These are phyloP conservation scores for Claviceps sp. DNA, from an alignment of 2,329 filamentous ascomycete species.

Conservation along the genomic window DNA sequence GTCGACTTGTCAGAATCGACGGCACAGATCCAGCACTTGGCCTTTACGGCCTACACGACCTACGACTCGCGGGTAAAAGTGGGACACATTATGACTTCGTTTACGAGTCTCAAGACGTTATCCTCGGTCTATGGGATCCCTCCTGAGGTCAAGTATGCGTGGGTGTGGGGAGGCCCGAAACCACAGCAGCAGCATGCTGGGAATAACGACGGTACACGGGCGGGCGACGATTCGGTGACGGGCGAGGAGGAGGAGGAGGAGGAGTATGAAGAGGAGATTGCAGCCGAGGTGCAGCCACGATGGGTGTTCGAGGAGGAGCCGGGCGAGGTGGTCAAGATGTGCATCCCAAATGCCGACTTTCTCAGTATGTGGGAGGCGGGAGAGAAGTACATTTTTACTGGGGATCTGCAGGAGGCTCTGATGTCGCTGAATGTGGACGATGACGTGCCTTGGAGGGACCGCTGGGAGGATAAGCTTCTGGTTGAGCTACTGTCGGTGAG, in stretches of 20 bases:
- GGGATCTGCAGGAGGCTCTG: conserved; percentile 7
- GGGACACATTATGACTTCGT: conserved; percentile 3
- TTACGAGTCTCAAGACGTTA: conserved; percentile 11
- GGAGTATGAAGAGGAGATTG: conserved; percentile 1
- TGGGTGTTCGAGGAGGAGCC: conserved; percentile 6
- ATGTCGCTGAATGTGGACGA: conserved; percentile 3
- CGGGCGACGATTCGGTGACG: conserved; percentile 1
- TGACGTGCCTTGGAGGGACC: not conserved
- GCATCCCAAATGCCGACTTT: conserved; percentile 4
- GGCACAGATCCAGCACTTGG: conserved; percentile 10
- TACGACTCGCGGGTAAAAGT: conserved; percentile 13
- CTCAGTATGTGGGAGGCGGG: conserved; percentile 6
- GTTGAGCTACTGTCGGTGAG: conserved; percentile 4
- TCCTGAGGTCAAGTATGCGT: conserved; percentile 5
- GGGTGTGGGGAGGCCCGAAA: not conserved
- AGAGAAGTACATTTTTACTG: conserved; percentile 9
- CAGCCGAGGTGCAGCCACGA: conserved; percentile 6
- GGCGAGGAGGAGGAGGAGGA: not conserved
- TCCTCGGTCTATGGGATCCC: conserved; percentile 13
- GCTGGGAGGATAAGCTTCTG: conserved; percentile 1
- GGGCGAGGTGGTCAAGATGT: conserved; percentile 8
- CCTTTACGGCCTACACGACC: conserved; percentile 14
- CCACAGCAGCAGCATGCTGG: not conserved
- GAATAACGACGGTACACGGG: not conserved
- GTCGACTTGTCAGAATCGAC: conserved; percentile 1